phyloP scores from a whole-genome alignment of 2,329 filamentous ascomycete species.

The Pyricularia grisea region DNA sequence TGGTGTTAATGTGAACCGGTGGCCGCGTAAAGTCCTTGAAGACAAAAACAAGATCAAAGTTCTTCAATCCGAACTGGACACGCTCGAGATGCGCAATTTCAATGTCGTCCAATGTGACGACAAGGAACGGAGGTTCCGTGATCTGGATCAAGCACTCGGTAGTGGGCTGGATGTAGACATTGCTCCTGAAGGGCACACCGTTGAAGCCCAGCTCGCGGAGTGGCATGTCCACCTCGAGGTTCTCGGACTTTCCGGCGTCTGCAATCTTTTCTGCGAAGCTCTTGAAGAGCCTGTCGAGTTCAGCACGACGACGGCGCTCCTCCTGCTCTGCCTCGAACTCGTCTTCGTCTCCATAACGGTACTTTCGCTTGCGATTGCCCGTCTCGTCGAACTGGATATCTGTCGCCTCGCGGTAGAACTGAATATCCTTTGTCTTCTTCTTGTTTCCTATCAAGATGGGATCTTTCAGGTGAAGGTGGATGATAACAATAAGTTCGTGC shows the following conservation, averaged over 20 bases:
- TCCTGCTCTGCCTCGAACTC: constrained; percentile 99
- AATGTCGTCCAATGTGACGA: constrained; percentile 89
- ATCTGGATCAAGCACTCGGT: constrained; percentile 96
- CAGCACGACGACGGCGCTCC: constrained; percentile 81
- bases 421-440: constrained; percentile 97
- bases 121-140: constrained; percentile 93
- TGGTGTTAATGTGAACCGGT: constrained; percentile 93
- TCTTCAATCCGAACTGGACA: constrained; percentile 94
- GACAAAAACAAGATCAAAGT: constrained; percentile 96
- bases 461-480: constrained; percentile 95
- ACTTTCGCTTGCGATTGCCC: constrained; percentile 94
- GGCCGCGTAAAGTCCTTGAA: constrained; percentile 95
- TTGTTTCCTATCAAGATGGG: constrained; percentile 95
- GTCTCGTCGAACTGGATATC: constrained; percentile 99
- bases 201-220: constrained; percentile 95
- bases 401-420: constrained; percentile 95
- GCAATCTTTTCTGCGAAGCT: constrained; percentile 95
- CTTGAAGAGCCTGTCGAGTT: constrained; percentile 92
- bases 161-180: constrained; percentile 90
- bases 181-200: constrained; percentile 90
- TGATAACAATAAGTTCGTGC: constrained; percentile 93
- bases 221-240: constrained; percentile 89
- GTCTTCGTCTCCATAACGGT: constrained; percentile 95
- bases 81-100: constrained; percentile 94
- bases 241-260: constrained; percentile 84